Percentiles rank a stretch among this genome's conserved stretches.
Evolutionary conservation across 164 flowering plant species (phyloP).

Genomic region (Echeveria elegans): DNA sequence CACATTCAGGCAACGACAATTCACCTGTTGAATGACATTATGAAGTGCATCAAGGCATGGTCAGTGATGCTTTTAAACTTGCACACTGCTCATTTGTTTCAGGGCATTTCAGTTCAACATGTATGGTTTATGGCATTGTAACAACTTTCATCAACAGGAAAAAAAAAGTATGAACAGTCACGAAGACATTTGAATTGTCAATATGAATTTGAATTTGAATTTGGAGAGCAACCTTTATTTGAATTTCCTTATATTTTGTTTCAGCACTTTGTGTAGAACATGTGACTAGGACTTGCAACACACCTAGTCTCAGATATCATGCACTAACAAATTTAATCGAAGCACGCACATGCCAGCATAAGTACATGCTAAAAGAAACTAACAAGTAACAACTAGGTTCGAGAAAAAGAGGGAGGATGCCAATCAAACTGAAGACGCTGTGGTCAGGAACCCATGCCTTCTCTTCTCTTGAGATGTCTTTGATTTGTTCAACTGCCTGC

Average conservation of each 20-base stretch:
- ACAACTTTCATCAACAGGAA: no score
- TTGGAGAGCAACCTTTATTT: neutral
- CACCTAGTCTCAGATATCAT: no score
- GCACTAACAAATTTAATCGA: neutral
- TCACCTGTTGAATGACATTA: neutral
- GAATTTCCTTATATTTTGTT: no score
- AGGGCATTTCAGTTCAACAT: no score
- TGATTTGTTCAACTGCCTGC: slow-evolving; percentile 5
- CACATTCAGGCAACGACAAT: neutral
- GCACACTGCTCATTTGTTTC: no score
- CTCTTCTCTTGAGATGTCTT: neutral
- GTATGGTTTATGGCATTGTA: no score
- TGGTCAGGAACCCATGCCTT: neutral
- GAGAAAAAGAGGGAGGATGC: neutral
- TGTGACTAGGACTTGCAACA: neutral
- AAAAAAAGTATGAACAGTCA: no score
- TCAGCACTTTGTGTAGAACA: neutral
- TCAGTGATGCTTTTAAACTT: no score
- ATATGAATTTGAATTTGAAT: no score
- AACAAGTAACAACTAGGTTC: neutral
- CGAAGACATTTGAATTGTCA: no score
- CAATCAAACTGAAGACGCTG: neutral
- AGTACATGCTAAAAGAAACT: neutral
- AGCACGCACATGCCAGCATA: neutral
- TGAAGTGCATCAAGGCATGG: neutral